These are phyloP conservation scores for Neurospora sp. DNA, from an alignment of 495 filamentous ascomycete species.

Conservation along the genomic window DNA sequence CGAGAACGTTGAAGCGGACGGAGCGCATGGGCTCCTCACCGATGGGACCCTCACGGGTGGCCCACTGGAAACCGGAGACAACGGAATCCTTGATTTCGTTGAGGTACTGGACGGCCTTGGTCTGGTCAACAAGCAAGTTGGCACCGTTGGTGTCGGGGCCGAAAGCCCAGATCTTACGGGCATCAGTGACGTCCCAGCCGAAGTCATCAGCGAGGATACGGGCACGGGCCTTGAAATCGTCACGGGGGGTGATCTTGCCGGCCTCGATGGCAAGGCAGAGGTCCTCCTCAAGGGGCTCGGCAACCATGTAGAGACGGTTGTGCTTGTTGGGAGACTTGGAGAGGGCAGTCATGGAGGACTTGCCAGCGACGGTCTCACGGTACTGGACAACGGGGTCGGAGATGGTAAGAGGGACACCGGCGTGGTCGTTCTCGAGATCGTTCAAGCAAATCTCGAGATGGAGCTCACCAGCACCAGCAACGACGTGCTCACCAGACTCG, in stretches of 20 bases:
- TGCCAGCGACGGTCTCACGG: constrained; percentile 82
- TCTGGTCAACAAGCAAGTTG: constrained; percentile 98
- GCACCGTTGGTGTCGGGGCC: constrained; percentile 94
- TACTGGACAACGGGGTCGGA: constrained; percentile 96
- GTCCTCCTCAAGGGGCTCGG: constrained; percentile 83
- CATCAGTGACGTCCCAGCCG: constrained; percentile 99
- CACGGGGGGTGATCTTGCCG: constrained; percentile 88
- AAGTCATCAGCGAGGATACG: constrained; percentile 94
- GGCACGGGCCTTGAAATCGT: constrained; percentile 98
- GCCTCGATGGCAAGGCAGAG: constrained; percentile 81
- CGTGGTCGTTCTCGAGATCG: constrained; percentile 99
- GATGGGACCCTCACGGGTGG: constrained; percentile 91
- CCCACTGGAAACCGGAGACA: constrained; percentile 99
- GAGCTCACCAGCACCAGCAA: constrained; percentile 97
- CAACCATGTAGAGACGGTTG: constrained; percentile 96
- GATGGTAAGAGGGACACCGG: constrained; percentile 90
- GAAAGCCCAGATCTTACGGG: constrained; percentile 99
- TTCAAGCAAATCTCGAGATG: constrained; percentile 99
- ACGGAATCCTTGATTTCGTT: constrained; percentile 99
- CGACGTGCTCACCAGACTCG: constrained; percentile 94
- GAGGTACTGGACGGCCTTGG: constrained; percentile 99
- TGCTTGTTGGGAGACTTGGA: constrained; percentile 99
- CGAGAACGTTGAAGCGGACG: constrained; percentile 95
- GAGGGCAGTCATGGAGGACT: constrained; percentile 87
- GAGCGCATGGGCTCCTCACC: constrained; percentile 97